Evolutionary conservation across 2,329 filamentous ascomycete species (phyloP).

Genomic region (Aspergillus proliferans): DNA sequence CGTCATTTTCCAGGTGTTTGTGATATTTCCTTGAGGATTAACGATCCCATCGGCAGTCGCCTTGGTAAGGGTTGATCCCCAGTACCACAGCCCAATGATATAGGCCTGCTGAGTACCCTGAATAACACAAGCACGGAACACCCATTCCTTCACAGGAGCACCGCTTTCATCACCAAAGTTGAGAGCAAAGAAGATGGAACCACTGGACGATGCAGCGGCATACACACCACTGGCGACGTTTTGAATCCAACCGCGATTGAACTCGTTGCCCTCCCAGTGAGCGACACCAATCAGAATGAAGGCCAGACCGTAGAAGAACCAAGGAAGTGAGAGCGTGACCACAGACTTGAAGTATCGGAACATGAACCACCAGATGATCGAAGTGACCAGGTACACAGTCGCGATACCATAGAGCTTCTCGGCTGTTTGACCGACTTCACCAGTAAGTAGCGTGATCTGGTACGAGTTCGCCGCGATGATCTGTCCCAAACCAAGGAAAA

Average conservation of each 20-base stretch:
- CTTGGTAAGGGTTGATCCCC: constrained; percentile 53
- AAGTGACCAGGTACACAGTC: constrained; percentile 53
- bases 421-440: constrained; percentile 55
- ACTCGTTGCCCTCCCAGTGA: constrained; percentile 44
- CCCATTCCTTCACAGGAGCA: constrained; percentile 58
- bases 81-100: constrained; percentile 60
- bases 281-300: constrained; percentile 60
- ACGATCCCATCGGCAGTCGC: constrained; percentile 38
- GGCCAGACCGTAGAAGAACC: constrained; percentile 56
- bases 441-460: constrained; percentile 62
- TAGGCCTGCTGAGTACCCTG: constrained; percentile 64
- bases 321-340: constrained; percentile 55
- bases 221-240: constrained; percentile 58
- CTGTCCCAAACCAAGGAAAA: constrained; percentile 57
- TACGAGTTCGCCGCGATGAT: constrained; percentile 62
- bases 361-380: constrained; percentile 57
- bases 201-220: constrained; percentile 56
- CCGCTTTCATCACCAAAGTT: constrained; percentile 62
- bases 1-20: constrained; percentile 42
- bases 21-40: constrained; percentile 29
- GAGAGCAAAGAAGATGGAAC: constrained; percentile 60
- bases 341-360: constrained; percentile 55
- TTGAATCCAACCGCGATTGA: constrained; percentile 49
- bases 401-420: constrained; percentile 56
- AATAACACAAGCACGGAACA: constrained; percentile 60